phyloP scores from a whole-genome alignment of 495 filamentous ascomycete species.

The Tetracladium marchalianum region DNA sequence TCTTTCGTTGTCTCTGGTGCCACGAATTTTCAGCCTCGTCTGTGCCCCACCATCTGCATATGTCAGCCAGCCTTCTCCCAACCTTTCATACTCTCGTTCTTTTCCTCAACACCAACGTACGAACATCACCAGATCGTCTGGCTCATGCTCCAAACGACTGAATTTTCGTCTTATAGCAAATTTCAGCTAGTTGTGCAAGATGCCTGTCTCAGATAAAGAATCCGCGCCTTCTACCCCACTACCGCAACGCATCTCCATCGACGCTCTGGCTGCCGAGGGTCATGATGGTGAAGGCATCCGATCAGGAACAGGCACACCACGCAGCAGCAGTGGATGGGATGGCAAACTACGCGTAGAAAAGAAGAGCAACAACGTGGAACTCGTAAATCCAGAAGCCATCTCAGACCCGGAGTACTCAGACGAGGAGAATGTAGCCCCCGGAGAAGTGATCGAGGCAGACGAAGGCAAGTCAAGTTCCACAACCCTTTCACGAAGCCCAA shows the following conservation, averaged over 20 bases:
- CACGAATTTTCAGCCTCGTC: no score
- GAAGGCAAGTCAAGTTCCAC: slow-evolving; percentile 46
- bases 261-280: slow-evolving; percentile 12
- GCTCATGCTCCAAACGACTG: no score
- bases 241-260: slow-evolving; percentile 11
- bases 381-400: slow-evolving; percentile 65
- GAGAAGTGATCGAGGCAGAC: slow-evolving; percentile 70
- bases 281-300: slow-evolving; percentile 15
- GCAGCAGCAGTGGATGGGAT: slow-evolving; percentile 79
- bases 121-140: no score
- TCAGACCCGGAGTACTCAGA: slow-evolving; percentile 81
- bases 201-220: slow-evolving; percentile 14
- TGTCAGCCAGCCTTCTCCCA: no score
- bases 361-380: slow-evolving; percentile 37
- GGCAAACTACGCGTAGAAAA: slow-evolving; percentile 75
- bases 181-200: background rate
- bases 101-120: no score
- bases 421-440: slow-evolving; percentile 61
- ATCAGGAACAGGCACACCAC: slow-evolving; percentile 7
- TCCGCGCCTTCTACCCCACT: slow-evolving; percentile 13
- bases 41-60: no score
- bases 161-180: no score
- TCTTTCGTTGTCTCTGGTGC: no score
- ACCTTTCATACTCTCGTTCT: no score
- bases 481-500: background rate